These are phyloP conservation scores for Symbiodinium pilosum DNA, from an alignment of 73 alveolate species.

Conservation along the genomic window DNA sequence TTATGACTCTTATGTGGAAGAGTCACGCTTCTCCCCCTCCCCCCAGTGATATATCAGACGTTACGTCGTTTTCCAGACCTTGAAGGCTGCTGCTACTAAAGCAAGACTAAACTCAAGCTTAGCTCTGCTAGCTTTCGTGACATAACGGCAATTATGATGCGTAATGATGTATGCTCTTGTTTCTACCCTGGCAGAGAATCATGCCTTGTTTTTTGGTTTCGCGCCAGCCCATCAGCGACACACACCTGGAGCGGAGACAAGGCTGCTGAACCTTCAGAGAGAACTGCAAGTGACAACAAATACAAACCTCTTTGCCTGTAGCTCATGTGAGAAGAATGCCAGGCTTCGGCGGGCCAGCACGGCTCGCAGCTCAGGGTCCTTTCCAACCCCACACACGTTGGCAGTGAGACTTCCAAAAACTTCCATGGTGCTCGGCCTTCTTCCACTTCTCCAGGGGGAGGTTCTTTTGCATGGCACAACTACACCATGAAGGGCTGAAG, in stretches of 20 bases:
- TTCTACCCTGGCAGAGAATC: too few species aligned
- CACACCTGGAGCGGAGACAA: neutral
- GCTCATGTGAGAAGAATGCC: neutral
- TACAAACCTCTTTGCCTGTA: neutral
- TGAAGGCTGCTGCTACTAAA: too few species aligned
- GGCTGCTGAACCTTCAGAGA: too few species aligned
- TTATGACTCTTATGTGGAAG: too few species aligned
- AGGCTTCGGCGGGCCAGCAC: neutral
- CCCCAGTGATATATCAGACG: too few species aligned
- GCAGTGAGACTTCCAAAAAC: neutral
- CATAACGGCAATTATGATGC: too few species aligned
- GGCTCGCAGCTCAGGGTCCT: neutral
- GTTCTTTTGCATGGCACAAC: conserved; percentile 43
- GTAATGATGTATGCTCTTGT: too few species aligned
- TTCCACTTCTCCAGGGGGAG: conserved; percentile 50
- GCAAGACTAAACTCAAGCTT: too few species aligned
- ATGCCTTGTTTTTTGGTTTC: neutral
- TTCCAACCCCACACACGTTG: neutral
- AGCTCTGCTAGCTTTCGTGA: too few species aligned
- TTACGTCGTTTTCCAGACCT: too few species aligned
- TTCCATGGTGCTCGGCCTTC: neutral
- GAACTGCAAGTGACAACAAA: neutral
- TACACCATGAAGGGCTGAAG: neutral
- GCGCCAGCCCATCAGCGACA: neutral
- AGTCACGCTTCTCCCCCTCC: too few species aligned